Conservation (phyloP, 1,284 basidiomycete species). For the Puccinia brachypodii region DNA sequence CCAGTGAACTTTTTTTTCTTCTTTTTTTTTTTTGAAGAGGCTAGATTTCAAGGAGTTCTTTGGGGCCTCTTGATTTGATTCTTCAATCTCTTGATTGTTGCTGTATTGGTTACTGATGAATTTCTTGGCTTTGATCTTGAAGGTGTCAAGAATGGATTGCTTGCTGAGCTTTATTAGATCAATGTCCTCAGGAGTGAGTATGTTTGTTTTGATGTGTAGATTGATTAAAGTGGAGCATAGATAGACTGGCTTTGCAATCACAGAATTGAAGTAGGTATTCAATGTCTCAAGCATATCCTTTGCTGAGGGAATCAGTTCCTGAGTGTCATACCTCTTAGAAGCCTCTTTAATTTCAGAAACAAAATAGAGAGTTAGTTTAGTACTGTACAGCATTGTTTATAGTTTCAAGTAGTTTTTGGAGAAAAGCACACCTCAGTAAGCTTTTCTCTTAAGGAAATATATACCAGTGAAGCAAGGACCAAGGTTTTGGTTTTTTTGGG, state of each 20-base stretch:
- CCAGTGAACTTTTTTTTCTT: too few relatives aligned
- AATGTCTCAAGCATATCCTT: background rate
- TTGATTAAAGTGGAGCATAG: background rate
- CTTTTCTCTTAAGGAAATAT: background rate
- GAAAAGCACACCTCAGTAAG: background rate
- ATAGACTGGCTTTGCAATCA: background rate
- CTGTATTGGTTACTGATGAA: background rate
- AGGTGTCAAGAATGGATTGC: background rate
- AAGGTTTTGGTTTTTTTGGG: background rate
- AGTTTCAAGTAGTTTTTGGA: background rate
- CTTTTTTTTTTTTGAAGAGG: background rate
- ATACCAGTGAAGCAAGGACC: background rate
- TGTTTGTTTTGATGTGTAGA: background rate
- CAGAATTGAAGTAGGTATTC: background rate
- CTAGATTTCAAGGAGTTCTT: background rate
- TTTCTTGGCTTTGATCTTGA: background rate
- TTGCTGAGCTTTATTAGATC: background rate
- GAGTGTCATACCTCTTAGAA: background rate
- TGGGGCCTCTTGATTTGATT: background rate
- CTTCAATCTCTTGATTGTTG: background rate
- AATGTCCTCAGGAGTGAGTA: background rate
- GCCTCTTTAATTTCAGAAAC: background rate
- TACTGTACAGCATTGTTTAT: too few relatives aligned
- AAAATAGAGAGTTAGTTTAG: background rate
- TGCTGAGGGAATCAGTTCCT: background rate